Evolutionary conservation across 768 basidiomycete genomes (phyloP).

Genomic region (Agrocybe pediades): DNA sequence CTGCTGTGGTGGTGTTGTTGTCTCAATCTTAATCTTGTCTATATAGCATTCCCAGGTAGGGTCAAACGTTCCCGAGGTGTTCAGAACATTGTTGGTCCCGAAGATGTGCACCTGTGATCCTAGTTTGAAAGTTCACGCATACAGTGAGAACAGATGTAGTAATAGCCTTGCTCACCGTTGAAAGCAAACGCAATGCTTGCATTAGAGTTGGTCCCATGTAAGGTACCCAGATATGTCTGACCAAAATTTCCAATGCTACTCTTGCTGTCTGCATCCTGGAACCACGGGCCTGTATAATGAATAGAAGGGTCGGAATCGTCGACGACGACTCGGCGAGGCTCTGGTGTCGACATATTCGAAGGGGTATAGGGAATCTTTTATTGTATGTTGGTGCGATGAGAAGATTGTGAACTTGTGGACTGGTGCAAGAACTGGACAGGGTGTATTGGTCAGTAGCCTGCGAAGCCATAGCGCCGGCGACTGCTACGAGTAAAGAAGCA

Average conservation of each 20-base stretch:
- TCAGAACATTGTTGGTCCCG: slow-evolving; percentile 9
- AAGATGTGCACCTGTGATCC: slow-evolving; percentile 9
- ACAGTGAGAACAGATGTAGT: neutral
- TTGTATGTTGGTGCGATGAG: too few species aligned
- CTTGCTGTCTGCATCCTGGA: neutral
- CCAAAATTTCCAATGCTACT: neutral
- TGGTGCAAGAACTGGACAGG: too few species aligned
- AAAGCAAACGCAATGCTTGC: neutral
- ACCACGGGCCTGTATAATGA: neutral
- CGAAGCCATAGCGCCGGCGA: too few species aligned
- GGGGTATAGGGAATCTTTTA: too few species aligned
- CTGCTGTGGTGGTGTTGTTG: neutral
- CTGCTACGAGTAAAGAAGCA: too few species aligned
- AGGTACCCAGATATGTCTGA: neutral
- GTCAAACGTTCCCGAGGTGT: slow-evolving; percentile 9
- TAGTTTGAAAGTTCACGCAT: neutral
- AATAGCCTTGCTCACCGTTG: neutral
- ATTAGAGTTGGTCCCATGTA: neutral
- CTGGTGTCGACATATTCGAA: neutral
- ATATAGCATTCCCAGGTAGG: slow-evolving; percentile 18
- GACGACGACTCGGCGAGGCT: neutral
- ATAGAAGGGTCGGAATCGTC: neutral
- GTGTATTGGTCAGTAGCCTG: too few species aligned
- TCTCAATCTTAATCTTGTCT: slow-evolving; percentile 5
- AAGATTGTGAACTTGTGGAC: too few species aligned